Evolutionary conservation across 2,329 filamentous ascomycete genomes (phyloP).

Genomic region (Colletotrichum brevisporum): DNA sequence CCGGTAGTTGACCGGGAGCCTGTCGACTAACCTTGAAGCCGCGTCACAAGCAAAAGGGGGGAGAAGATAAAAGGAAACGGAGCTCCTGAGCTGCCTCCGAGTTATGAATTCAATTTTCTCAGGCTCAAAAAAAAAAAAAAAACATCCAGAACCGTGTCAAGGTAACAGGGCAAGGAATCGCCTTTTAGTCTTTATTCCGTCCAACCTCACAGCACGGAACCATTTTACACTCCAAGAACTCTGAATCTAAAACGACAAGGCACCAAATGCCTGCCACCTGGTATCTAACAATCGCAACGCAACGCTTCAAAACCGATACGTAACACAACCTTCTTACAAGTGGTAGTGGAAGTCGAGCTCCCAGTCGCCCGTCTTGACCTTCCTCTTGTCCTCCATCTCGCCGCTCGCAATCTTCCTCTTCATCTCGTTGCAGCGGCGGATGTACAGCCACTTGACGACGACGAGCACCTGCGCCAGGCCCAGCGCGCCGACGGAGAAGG

Average conservation of each 20-base stretch:
- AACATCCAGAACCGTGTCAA: no score
- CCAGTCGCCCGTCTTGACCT: slow-evolving; percentile 61
- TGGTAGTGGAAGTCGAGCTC: slow-evolving; percentile 65
- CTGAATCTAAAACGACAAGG: no score
- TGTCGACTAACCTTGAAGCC: neutral
- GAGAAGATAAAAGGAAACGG: no score
- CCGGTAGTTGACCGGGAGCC: neutral
- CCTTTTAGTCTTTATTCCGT: no score
- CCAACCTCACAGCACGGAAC: no score
- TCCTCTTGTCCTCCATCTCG: slow-evolving; percentile 58
- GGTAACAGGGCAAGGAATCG: no score
- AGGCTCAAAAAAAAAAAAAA: no score
- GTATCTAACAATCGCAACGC: neutral
- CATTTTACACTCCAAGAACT: no score
- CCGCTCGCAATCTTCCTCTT: slow-evolving; percentile 53
- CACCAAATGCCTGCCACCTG: neutral
- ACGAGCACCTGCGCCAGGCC: slow-evolving; percentile 54
- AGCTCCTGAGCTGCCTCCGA: no score
- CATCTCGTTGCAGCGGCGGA: slow-evolving; percentile 59
- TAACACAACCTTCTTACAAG: slow-evolving; percentile 40
- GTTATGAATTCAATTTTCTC: no score
- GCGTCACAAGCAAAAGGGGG: no score
- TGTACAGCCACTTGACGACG: slow-evolving; percentile 56
- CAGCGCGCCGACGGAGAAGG: slow-evolving; percentile 45
- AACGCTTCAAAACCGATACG: neutral